These are phyloP conservation scores for Chlorella sorokiniana DNA, from an alignment of 139 green algal species.

Conservation along the genomic window DNA sequence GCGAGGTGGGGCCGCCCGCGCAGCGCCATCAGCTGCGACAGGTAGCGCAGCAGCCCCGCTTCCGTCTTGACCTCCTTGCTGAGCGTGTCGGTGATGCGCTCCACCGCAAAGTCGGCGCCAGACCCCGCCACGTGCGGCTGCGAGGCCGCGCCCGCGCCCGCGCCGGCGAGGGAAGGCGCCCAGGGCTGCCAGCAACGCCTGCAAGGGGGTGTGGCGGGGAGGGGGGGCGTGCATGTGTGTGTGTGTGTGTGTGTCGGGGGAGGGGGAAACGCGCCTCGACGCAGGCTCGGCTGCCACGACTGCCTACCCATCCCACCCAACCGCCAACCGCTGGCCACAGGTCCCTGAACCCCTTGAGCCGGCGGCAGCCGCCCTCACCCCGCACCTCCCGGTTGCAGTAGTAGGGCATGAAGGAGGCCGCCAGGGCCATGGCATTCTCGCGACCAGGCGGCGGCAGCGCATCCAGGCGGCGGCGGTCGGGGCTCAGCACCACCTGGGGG, in stretches of 20 bases:
- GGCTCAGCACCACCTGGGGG: conserved; percentile 36
- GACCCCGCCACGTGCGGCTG: conserved; percentile 10
- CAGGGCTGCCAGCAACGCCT: conserved; percentile 30
- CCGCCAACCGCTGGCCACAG: background rate
- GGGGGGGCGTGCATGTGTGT: background rate
- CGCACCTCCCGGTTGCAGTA: conserved; percentile 48
- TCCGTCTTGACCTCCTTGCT: conserved; percentile 36
- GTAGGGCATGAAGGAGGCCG: conserved; percentile 73
- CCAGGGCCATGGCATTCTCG: conserved; percentile 52
- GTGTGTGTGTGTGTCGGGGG: background rate
- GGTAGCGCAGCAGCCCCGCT: conserved; percentile 55
- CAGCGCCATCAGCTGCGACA: conserved; percentile 47
- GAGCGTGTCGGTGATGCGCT: conserved; percentile 14
- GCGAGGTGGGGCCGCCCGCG: conserved; percentile 37
- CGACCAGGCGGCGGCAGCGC: conserved; percentile 53
- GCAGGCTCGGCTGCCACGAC: background rate
- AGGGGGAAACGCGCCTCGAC: background rate
- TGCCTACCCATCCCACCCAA: background rate
- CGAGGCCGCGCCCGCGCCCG: background rate
- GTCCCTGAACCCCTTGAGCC: background rate
- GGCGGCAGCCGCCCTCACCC: background rate
- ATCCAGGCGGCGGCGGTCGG: conserved; percentile 37
- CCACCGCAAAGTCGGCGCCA: conserved; percentile 35
- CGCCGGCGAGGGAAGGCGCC: conserved; percentile 11
- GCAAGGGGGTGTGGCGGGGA: background rate